Conservation (phyloP, 441 rosid species). For the Corymbia citriodora region DNA sequence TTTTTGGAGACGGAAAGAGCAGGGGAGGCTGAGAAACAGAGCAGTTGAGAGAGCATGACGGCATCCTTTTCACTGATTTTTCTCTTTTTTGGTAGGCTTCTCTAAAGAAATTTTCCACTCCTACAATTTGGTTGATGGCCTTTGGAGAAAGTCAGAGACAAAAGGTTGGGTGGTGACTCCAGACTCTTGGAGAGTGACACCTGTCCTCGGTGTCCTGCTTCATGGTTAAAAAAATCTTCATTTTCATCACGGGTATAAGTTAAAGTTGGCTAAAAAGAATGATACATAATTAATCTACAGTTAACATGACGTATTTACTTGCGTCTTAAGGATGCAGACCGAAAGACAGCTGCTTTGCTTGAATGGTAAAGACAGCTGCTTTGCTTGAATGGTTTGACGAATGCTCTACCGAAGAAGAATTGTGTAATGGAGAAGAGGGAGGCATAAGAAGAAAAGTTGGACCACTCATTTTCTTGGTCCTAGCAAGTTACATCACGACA, state of each 20-base stretch:
- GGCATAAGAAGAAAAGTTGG: not conserved
- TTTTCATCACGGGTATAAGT: not conserved
- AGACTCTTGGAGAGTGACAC: not conserved
- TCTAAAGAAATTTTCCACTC: conserved; percentile 8
- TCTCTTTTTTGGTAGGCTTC: conserved; percentile 14
- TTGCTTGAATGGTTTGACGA: not conserved
- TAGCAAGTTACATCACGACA: not conserved
- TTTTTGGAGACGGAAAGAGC: conserved; percentile 29
- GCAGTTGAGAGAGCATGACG: conserved; percentile 17
- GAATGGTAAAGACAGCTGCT: not conserved
- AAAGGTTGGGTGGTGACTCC: not conserved
- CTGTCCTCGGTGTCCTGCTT: not conserved
- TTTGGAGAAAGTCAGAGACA: not conserved
- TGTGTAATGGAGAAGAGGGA: not conserved
- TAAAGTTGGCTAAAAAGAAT: not conserved
- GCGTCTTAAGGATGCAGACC: not conserved
- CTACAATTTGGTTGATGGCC: conserved; percentile 2
- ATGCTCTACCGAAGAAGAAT: not conserved
- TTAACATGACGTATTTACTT: not conserved
- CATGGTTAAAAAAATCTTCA: too few relatives aligned
- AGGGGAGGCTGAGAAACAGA: conserved; percentile 1
- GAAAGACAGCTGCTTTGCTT: not conserved
- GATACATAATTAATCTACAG: not conserved
- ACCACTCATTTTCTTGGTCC: not conserved
- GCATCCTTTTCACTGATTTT: not conserved